phyloP scores from a whole-genome alignment of 2,329 filamentous ascomycete species.

The Teratosphaeria gauchensis region DNA sequence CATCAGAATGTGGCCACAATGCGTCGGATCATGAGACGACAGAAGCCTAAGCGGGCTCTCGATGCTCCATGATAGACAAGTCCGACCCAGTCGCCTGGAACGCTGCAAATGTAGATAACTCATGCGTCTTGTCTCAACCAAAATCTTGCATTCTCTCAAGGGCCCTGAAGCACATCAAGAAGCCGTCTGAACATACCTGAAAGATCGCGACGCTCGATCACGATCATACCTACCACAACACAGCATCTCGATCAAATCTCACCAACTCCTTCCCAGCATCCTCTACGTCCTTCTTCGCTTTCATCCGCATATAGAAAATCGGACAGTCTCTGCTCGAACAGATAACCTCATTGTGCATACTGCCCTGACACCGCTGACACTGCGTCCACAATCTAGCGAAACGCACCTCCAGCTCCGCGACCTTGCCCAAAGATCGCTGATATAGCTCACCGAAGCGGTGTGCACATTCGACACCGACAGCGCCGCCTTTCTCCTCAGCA shows the following conservation, averaged over 20 bases:
- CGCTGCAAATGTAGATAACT: neutral
- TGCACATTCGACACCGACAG: slow-evolving; percentile 78
- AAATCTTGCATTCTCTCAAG: neutral
- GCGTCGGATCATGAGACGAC: neutral
- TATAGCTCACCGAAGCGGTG: slow-evolving; percentile 86
- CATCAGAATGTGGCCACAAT: neutral
- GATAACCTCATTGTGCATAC: slow-evolving; percentile 96
- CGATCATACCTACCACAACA: slow-evolving; percentile 46
- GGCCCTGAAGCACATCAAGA: neutral
- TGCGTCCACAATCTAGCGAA: slow-evolving; percentile 96
- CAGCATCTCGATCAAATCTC: slow-evolving; percentile 79
- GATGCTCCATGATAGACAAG: neutral
- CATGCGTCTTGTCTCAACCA: neutral
- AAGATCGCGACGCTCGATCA: neutral
- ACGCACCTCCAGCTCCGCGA: slow-evolving; percentile 83
- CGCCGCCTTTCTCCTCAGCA: slow-evolving; percentile 70
- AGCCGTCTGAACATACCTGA: neutral
- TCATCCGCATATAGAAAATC: slow-evolving; percentile 99
- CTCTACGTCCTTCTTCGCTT: slow-evolving; percentile 97
- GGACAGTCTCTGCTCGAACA: slow-evolving; percentile 94
- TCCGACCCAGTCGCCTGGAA: neutral
- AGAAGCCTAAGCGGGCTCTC: neutral
- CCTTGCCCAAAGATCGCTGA: slow-evolving; percentile 77
- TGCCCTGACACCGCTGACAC: slow-evolving; percentile 94
- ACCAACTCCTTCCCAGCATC: slow-evolving; percentile 84